Evolutionary conservation across 1,139 yeast species (phyloP), one percentile per base, ranked within the genome.

Genomic region (Geotrichum carabidarum): DNA sequence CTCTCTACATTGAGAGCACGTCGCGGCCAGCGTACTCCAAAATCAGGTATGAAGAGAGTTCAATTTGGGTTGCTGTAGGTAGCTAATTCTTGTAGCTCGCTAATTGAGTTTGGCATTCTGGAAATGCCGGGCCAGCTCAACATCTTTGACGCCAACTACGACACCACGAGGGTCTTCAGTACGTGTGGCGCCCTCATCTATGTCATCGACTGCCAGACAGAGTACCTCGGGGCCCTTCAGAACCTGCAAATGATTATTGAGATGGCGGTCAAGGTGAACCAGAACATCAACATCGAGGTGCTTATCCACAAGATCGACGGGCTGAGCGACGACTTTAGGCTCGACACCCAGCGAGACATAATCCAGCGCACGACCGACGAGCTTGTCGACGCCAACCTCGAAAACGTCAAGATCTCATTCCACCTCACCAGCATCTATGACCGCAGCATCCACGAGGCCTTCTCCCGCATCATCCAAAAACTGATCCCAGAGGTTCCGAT

Each of bases 361-460:
- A 90, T 90, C 89, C 97, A 91, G 70, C 77, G 98, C 60, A 89
- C 94, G 0, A 95, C 95, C 9, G 99, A 93, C 69, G 98, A 91
- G 67, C 75, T 93, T 50, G 76, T 86, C 56, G 99, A 91, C 66
- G 79, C 87, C 62, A 97, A 96, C 0, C 75, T 91, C 44, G 95
- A 89, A 65, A 95, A 95, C 17, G 95, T 90, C 15, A 94, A 89
- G 66, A 87, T 93, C 5, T 83, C 94, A 2, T 93, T 91, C 70
- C 93, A 93, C 68, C 75, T 90, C 63, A 93, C 99, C 0, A 86
- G 95, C 1, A 93, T 93, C 44, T 93, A 91, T 68, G 98, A 93
- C 70, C 97, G 91, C 68, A 87, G 96, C 17, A 89, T 93, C 54
- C 90, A 91, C 68, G 99, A 93, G 69, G 97, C 98, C 0, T 89